phyloP scores from a whole-genome alignment of 306 rosid species.

The Begonia peltatifolia region DNA sequence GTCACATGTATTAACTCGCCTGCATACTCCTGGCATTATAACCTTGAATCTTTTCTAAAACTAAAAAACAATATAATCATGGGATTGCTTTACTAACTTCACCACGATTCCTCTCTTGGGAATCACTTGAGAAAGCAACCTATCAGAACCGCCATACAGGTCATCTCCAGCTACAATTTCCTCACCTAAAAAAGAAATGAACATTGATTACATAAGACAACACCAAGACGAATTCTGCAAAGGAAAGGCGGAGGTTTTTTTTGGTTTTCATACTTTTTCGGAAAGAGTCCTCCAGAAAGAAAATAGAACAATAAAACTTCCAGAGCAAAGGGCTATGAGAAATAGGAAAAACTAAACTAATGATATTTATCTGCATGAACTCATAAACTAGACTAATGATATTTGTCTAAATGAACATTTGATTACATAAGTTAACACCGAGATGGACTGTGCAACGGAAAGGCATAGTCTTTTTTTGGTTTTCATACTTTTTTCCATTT shows the following conservation, averaged over 20 bases:
- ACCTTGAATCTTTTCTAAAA: slow-evolving; percentile 10
- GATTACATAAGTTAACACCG: background rate
- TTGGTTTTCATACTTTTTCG: no score
- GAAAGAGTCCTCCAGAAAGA: no score
- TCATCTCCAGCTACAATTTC: slow-evolving; percentile 91
- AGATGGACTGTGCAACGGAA: slow-evolving; percentile 2
- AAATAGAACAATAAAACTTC: no score
- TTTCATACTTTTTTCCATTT: no score
- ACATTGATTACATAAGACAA: slow-evolving; percentile 2
- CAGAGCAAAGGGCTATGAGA: no score
- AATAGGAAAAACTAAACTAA: no score
- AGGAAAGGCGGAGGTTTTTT: no score
- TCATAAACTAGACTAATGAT: no score
- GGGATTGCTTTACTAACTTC: slow-evolving; percentile 48
- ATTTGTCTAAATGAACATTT: slow-evolving; percentile 1
- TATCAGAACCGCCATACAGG: slow-evolving; percentile 77
- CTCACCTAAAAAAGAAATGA: slow-evolving; percentile 38
- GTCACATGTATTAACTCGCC: slow-evolving; percentile 71
- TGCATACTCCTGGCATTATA: slow-evolving; percentile 22
- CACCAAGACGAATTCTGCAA: slow-evolving; percentile 1
- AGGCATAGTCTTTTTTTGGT: no score
- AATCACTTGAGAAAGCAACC: slow-evolving; percentile 62
- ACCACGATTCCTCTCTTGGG: slow-evolving; percentile 69
- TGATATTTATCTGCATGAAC: no score
- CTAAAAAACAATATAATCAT: slow-evolving; percentile 10